Evolutionary conservation across 1,284 basidiomycete genomes (phyloP).

Genomic region (Sporisorium graminicola): DNA sequence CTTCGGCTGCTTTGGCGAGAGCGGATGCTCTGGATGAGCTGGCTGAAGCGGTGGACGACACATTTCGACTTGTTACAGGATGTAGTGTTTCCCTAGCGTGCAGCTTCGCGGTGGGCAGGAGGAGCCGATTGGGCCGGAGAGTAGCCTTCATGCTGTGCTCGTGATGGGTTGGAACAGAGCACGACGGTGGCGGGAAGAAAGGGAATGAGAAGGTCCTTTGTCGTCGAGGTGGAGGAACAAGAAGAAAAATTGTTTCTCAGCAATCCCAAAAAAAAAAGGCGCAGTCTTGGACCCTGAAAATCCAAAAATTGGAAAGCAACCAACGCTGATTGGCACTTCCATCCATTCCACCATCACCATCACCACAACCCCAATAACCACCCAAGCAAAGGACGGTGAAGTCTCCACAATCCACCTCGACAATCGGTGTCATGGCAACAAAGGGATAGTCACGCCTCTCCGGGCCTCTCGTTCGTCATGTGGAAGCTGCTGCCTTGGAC

Average conservation of each 20-base stretch:
- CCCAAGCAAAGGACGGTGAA: neutral
- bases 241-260: slow-evolving; percentile 4
- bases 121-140: slow-evolving; percentile 3
- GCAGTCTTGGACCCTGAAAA: slow-evolving; percentile 11
- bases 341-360: neutral
- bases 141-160: slow-evolving; percentile 22
- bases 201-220: neutral
- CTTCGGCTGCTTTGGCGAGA: slow-evolving; percentile 46
- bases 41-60: slow-evolving; percentile 19
- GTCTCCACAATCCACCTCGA: neutral
- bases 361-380: neutral
- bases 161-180: neutral
- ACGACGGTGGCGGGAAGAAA: slow-evolving; percentile 6
- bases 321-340: slow-evolving; percentile 7
- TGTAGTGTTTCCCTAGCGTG: slow-evolving; percentile 15
- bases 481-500: slow-evolving; percentile 29
- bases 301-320: slow-evolving; percentile 9
- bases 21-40: slow-evolving; percentile 39
- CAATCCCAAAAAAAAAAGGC: neutral
- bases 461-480: slow-evolving; percentile 1
- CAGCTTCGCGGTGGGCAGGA: slow-evolving; percentile 1
- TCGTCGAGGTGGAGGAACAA: slow-evolving; percentile 18
- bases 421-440: neutral
- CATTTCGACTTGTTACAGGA: slow-evolving; percentile 6
- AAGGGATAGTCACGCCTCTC: neutral